phyloP scores from a whole-genome alignment of 495 filamentous ascomycete species.

The Massariosphaeria phaeospora region DNA sequence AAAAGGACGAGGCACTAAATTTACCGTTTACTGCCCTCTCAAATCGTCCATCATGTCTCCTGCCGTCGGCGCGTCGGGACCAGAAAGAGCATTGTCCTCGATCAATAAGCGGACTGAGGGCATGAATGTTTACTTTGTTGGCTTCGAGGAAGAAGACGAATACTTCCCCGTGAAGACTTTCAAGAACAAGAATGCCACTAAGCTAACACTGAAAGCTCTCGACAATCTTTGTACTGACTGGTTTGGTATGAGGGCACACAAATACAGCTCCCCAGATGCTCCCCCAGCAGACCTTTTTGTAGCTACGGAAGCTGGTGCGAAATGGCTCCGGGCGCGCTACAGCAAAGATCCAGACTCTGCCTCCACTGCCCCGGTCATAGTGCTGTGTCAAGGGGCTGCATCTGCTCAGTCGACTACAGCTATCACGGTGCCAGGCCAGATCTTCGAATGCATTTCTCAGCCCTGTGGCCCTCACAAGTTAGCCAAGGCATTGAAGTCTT shows the following conservation, averaged over 20 bases:
- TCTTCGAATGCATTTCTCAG: constrained; percentile 27
- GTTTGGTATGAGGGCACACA: constrained; percentile 42
- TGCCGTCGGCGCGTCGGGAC: background rate
- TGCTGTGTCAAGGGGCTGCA: constrained; percentile 24
- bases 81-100: constrained; percentile 4
- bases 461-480: constrained; percentile 30
- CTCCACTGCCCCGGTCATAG: constrained; percentile 14
- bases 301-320: constrained; percentile 21
- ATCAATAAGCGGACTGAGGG: constrained; percentile 14
- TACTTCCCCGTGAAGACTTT: constrained; percentile 32
- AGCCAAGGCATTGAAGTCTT: constrained; percentile 20
- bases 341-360: background rate
- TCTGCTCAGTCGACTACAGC: constrained; percentile 21
- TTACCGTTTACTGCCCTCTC: constrained; percentile 51
- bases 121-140: constrained; percentile 35
- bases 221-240: constrained; percentile 38
- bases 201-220: constrained; percentile 37
- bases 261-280: constrained; percentile 22
- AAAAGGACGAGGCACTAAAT: constrained; percentile 54
- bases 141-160: constrained; percentile 40
- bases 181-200: constrained; percentile 29
- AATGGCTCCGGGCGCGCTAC: constrained; percentile 26
- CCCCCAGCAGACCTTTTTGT: constrained; percentile 25
- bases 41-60: constrained; percentile 24
- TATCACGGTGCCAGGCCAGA: constrained; percentile 22